Conservation (phyloP, 2,329 filamentous ascomycete species). For the Lecanicillium sp. region DNA sequence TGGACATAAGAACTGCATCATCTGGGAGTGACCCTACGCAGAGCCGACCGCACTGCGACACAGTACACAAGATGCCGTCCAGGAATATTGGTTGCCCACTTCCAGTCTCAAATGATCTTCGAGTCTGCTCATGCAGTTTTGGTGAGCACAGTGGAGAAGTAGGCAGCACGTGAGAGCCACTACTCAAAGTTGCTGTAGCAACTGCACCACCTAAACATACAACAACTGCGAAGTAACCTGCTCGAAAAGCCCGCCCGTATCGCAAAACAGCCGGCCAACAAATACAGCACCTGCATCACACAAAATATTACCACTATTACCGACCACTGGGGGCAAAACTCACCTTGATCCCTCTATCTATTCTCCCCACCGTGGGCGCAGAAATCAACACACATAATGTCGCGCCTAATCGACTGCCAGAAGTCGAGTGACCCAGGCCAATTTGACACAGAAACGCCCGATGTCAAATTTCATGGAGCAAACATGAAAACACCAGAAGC, state of each 20-base stretch:
- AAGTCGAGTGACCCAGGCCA: not conserved
- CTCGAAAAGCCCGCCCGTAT: not conserved
- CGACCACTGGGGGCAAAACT: no score
- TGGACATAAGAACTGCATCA: no score
- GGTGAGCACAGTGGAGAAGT: not conserved
- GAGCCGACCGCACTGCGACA: no score
- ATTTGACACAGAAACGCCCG: not conserved
- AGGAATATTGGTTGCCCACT: no score
- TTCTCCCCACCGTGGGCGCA: no score
- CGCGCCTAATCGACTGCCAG: constrained; percentile 1
- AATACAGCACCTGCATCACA: not conserved
- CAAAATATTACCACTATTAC: no score
- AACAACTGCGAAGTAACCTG: not conserved
- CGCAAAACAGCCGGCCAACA: not conserved
- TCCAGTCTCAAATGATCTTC: no score
- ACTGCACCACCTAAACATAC: constrained; percentile 1
- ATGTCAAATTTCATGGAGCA: not conserved
- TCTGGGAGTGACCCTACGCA: no score
- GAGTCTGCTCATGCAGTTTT: not conserved
- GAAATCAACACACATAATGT: constrained; percentile 6
- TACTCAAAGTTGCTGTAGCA: constrained; percentile 2
- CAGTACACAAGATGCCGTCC: no score
- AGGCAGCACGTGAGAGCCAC: not conserved
- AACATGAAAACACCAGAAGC: not conserved
- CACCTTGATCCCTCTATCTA: no score